A percentile compares a stretch with the other conserved stretches of the same genome.
Evolutionary conservation across 495 filamentous ascomycete genomes (phyloP).

Genomic region (Penicillium chermesinum): DNA sequence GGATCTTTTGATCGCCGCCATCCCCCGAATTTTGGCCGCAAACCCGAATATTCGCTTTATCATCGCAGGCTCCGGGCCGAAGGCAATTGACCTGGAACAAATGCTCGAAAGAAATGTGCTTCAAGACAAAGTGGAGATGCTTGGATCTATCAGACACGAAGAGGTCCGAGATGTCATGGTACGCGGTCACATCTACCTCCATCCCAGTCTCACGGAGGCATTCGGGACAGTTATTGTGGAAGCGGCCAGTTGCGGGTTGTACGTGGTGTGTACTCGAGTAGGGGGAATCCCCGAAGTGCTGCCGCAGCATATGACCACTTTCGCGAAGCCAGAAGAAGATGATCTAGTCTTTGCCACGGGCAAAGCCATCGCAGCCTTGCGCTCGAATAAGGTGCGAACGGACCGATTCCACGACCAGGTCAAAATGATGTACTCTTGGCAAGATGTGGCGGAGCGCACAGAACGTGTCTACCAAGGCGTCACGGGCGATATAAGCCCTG

Average conservation of each 20-base stretch:
- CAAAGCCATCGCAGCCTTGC: constrained; percentile 83
- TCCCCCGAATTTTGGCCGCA: constrained; percentile 81
- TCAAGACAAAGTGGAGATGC: constrained; percentile 86
- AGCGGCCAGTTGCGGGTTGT: constrained; percentile 89
- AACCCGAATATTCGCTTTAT: constrained; percentile 95
- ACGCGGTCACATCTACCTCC: constrained; percentile 91
- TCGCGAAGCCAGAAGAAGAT: constrained; percentile 67
- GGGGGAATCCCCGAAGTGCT: constrained; percentile 96
- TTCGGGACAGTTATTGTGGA: constrained; percentile 98
- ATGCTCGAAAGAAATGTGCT: constrained; percentile 96
- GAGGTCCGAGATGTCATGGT: constrained; percentile 99
- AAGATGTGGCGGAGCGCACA: constrained; percentile 84
- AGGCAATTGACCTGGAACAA: constrained; percentile 95
- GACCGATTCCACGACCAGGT: constrained; percentile 95
- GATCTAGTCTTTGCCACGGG: constrained; percentile 62
- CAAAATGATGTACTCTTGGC: constrained; percentile 97
- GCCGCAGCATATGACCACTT: constrained; percentile 86
- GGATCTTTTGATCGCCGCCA: constrained; percentile 87
- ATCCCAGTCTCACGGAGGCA: constrained; percentile 90
- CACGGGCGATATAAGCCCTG: constrained; percentile 70
- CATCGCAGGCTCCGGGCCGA: constrained; percentile 90
- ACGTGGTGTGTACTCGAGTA: constrained; percentile 93
- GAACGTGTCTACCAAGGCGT: constrained; percentile 95
- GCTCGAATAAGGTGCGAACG: constrained; percentile 85
- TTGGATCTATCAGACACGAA: constrained; percentile 89